A percentile compares a stretch with the other conserved stretches of the same genome.
Evolutionary conservation across 305 asterid genomes (phyloP).

Genomic region (Fraxinus nigra): DNA sequence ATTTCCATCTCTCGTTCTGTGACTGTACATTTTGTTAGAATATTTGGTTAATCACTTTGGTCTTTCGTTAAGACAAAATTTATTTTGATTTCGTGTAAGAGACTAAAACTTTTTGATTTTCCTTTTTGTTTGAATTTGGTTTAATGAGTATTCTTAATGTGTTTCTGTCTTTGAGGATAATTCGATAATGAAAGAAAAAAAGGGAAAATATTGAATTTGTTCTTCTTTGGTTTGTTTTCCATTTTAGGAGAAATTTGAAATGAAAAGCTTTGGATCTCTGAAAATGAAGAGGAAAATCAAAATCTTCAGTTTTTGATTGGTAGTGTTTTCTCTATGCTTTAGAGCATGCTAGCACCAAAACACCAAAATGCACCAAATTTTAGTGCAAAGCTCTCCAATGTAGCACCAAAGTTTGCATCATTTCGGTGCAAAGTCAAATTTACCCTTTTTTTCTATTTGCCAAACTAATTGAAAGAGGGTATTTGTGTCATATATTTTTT

Average conservation of each 20-base stretch:
- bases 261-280: not conserved
- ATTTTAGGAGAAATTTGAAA: not conserved
- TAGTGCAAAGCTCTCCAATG: no score
- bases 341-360: no score
- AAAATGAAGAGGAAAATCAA: not conserved
- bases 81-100: not conserved
- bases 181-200: not conserved
- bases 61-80: not conserved
- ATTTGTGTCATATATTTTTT: no score
- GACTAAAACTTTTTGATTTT: not conserved
- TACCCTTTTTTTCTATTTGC: no score
- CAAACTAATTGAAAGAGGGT: no score
- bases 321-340: not conserved
- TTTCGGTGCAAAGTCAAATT: no score
- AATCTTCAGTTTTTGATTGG: not conserved
- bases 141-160: not conserved
- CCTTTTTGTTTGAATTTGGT: not conserved
- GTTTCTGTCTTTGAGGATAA: not conserved
- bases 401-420: no score
- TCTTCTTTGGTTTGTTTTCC: not conserved
- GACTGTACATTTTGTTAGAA: not conserved
- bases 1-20: conserved; percentile 9
- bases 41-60: not conserved
- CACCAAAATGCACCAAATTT: no score
- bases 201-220: not conserved